Conservation (phyloP, 2,329 filamentous ascomycete species). For the Arthrobotrys sinensis region DNA sequence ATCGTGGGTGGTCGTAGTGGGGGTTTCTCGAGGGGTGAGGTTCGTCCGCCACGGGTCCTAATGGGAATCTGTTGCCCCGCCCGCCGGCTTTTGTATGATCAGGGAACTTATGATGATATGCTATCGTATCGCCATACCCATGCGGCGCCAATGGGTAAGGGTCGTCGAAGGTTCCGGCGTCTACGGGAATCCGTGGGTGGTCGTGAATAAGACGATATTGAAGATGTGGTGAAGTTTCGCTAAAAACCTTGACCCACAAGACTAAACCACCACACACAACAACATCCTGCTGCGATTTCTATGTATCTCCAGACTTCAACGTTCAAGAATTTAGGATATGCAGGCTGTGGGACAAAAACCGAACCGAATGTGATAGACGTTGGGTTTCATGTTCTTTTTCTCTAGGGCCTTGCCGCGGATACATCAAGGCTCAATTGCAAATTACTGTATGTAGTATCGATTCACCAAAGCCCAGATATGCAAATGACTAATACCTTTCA, state of each 20-base stretch:
- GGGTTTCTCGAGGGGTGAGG: background rate
- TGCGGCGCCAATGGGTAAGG: constrained; percentile 23
- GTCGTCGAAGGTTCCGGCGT: constrained; percentile 5
- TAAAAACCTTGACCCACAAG: constrained; percentile 55
- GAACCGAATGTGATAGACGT: constrained; percentile 8
- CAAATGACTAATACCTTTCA: constrained; percentile 28
- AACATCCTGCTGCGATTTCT: constrained; percentile 24
- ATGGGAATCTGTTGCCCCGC: background rate
- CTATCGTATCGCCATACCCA: constrained; percentile 37
- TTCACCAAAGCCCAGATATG: background rate
- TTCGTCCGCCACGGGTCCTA: background rate
- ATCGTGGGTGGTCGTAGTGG: constrained; percentile 36
- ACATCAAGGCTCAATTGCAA: background rate
- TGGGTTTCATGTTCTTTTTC: constrained; percentile 37
- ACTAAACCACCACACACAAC: constrained; percentile 58
- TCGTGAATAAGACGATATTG: constrained; percentile 4
- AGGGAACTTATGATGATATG: background rate
- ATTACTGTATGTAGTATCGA: background rate
- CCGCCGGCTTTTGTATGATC: background rate
- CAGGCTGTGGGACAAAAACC: no score
- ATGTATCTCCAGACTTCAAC: background rate
- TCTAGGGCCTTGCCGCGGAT: constrained; percentile 3
- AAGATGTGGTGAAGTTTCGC: constrained; percentile 39
- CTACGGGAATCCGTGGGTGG: constrained; percentile 7
- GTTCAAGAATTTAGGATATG: background rate